Conservation (phyloP, 2,329 filamentous ascomycete species). For the Pestalotiopsis sp. region DNA sequence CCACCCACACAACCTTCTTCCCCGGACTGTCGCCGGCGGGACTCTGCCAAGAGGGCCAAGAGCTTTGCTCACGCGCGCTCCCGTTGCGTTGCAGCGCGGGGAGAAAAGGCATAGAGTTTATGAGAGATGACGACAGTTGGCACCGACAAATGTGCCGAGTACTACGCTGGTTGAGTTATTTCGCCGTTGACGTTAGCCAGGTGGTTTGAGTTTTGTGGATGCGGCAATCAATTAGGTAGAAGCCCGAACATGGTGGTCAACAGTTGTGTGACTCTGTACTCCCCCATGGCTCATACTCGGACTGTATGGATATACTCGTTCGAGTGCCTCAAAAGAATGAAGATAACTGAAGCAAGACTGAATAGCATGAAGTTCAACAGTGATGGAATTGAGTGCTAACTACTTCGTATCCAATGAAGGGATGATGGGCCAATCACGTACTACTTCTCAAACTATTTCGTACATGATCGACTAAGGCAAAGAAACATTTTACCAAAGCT, state of each 20-base stretch:
- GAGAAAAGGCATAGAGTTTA: neutral
- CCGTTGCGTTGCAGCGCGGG: neutral
- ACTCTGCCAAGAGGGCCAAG: neutral
- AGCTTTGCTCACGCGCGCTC: neutral
- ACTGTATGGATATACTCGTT: no score
- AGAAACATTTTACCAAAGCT: constrained; percentile 60
- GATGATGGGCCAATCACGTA: neutral
- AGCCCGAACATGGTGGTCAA: no score
- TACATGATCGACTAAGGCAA: neutral
- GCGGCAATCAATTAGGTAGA: no score
- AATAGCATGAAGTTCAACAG: no score
- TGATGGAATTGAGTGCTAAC: no score
- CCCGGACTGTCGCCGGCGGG: neutral
- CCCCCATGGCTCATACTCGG: no score
- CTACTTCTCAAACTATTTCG: neutral
- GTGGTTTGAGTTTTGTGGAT: neutral
- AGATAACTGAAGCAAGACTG: no score
- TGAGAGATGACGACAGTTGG: neutral
- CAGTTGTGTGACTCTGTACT: no score
- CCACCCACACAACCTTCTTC: neutral
- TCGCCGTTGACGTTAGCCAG: neutral
- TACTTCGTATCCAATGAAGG: no score
- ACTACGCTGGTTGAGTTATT: neutral
- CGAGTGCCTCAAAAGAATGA: no score
- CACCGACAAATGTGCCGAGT: neutral